phyloP scores from a whole-genome alignment of 345 rosid genomes.

The Kandelia obovata region DNA sequence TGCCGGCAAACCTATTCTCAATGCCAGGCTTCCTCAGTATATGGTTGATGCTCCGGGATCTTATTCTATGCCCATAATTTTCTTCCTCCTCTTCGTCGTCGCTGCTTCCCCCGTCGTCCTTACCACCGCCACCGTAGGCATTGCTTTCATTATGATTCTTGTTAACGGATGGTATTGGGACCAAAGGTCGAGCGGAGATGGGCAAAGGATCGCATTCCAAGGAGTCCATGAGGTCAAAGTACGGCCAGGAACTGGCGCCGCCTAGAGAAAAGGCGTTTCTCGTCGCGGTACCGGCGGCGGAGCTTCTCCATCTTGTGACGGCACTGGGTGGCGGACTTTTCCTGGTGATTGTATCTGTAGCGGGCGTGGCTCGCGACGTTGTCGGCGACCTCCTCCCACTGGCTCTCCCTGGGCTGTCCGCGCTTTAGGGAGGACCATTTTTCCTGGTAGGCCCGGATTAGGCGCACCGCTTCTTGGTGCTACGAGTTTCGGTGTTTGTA shows the following conservation, averaged over 20 bases:
- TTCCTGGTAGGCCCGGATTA: conserved; percentile 63
- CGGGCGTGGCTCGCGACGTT: conserved; percentile 63
- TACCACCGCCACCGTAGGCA: too few relatives aligned
- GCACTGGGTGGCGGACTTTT: conserved; percentile 59
- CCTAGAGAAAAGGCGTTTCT: conserved; percentile 36
- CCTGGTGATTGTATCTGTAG: conserved; percentile 36
- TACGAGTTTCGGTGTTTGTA: neutral
- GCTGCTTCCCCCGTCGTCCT: too few relatives aligned
- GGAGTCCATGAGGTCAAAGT: conserved; percentile 63
- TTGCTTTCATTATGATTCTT: neutral
- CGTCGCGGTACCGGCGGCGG: conserved; percentile 60
- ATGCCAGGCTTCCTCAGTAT: conserved; percentile 49
- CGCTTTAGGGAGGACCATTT: conserved; percentile 66
- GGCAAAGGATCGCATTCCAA: conserved; percentile 64
- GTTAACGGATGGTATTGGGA: conserved; percentile 22
- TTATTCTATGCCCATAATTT: conserved; percentile 30
- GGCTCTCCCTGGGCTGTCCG: conserved; percentile 56
- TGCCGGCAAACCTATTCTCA: conserved; percentile 48
- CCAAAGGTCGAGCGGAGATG: conserved; percentile 49
- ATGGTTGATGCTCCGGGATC: conserved; percentile 57
- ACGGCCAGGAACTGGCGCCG: conserved; percentile 48
- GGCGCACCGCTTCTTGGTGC: conserved; percentile 55
- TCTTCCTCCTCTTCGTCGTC: conserved; percentile 31
- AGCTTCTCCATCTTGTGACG: conserved; percentile 90
- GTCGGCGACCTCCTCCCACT: conserved; percentile 74